These are phyloP conservation scores for Globisporangium heterothallicum DNA, from an alignment of 352 stramenopile species.

Conservation along the genomic window DNA sequence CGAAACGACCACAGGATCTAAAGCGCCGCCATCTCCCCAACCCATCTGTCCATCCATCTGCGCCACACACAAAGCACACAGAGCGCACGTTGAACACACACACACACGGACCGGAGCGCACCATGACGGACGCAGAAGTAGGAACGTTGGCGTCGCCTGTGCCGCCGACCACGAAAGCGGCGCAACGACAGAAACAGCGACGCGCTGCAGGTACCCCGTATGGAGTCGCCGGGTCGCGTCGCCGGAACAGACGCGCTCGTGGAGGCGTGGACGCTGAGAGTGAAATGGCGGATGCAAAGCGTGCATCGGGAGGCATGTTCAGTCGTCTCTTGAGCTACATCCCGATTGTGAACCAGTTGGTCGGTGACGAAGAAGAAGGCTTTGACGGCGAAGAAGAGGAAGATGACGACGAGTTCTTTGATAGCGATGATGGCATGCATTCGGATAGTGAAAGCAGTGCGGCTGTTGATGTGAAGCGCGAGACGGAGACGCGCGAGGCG, in stretches of 20 bases:
- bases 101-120: no score
- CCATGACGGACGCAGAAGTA: constrained; percentile 4
- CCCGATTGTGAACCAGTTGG: constrained; percentile 53
- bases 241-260: neutral
- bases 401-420: constrained; percentile 2
- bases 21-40: neutral
- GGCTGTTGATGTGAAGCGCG: constrained; percentile 6
- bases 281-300: constrained; percentile 5
- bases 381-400: constrained; percentile 18
- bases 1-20: neutral
- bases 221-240: constrained; percentile 12
- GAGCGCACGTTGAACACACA: neutral
- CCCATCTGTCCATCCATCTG: constrained; percentile 5
- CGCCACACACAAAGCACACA: neutral
- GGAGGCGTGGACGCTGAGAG: constrained; percentile 19
- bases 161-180: constrained; percentile 7
- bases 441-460: constrained; percentile 21
- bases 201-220: constrained; percentile 37
- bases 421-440: constrained; percentile 13
- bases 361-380: constrained; percentile 30
- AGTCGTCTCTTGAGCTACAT: constrained; percentile 59
- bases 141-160: neutral
- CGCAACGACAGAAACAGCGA: constrained; percentile 20
- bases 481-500: constrained; percentile 11
- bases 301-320: constrained; percentile 31